Conservation (phyloP, 2,329 filamentous ascomycete genomes). For the Pestalotiopsis sp. region DNA sequence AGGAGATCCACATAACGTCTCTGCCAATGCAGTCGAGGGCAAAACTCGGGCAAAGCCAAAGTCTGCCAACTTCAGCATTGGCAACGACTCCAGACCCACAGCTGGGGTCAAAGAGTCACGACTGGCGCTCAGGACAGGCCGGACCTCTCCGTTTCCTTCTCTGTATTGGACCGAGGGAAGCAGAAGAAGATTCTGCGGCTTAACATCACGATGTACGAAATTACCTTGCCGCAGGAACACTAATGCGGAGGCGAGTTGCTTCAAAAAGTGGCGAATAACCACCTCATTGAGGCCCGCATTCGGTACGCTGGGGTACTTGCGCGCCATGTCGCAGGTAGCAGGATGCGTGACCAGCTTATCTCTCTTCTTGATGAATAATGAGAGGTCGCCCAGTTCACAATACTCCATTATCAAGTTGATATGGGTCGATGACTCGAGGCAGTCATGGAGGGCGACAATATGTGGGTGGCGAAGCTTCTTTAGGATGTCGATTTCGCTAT, state of each 20-base stretch:
- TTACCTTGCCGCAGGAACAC: conserved; percentile 84
- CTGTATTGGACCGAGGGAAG: conserved; percentile 79
- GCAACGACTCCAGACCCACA: conserved; percentile 79
- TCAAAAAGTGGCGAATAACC: conserved; percentile 92
- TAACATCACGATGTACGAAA: conserved; percentile 95
- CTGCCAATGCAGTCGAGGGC: conserved; percentile 87
- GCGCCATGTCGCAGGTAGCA: conserved; percentile 85
- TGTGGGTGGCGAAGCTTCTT: conserved; percentile 93
- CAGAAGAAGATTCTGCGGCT: conserved; percentile 92
- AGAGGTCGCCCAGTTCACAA: conserved; percentile 92
- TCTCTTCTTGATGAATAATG: conserved; percentile 94
- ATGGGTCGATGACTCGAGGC: conserved; percentile 81
- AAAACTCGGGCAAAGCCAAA: conserved; percentile 97
- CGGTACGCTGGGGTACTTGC: conserved; percentile 84
- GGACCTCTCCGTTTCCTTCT: conserved; percentile 59
- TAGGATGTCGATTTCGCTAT: conserved; percentile 93
- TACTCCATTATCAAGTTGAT: conserved; percentile 99
- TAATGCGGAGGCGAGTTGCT: conserved; percentile 90
- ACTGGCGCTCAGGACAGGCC: conserved; percentile 76
- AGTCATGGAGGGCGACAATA: conserved; percentile 95
- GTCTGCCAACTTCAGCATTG: conserved; percentile 96
- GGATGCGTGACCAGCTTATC: conserved; percentile 78
- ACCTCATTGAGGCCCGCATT: conserved; percentile 93
- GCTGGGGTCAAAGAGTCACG: conserved; percentile 80
- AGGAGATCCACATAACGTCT: conserved; percentile 94